Conservation (phyloP, 352 stramenopile species). For the Globisporangium heterothallicum region DNA sequence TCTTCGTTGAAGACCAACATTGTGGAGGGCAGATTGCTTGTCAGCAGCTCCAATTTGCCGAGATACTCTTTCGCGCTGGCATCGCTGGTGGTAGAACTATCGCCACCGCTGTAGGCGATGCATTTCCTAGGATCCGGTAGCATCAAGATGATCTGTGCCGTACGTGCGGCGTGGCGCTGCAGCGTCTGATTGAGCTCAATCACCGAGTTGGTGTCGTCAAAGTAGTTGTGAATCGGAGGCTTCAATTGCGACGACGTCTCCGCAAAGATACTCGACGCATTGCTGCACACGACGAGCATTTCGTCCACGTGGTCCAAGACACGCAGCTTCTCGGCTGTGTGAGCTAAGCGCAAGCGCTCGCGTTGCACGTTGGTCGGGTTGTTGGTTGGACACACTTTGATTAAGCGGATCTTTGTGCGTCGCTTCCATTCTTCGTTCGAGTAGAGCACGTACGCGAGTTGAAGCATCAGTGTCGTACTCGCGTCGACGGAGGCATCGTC, state of each 20-base stretch:
- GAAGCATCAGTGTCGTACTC: slow-evolving; percentile 36
- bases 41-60: slow-evolving; percentile 30
- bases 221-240: slow-evolving; percentile 10
- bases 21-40: slow-evolving; percentile 38
- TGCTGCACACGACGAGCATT: slow-evolving; percentile 37
- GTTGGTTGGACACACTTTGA: slow-evolving; percentile 20
- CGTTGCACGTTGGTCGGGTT: slow-evolving; percentile 17
- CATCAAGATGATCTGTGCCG: slow-evolving; percentile 38
- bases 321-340: slow-evolving; percentile 22
- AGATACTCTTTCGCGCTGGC: slow-evolving; percentile 16
- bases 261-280: slow-evolving; percentile 27
- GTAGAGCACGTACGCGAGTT: slow-evolving; percentile 37
- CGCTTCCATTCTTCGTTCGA: slow-evolving; percentile 29
- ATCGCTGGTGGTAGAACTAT: not conserved
- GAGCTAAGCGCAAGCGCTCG: slow-evolving; percentile 21
- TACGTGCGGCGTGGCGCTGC: slow-evolving; percentile 34
- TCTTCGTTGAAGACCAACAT: slow-evolving; percentile 52
- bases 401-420: slow-evolving; percentile 22
- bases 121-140: slow-evolving; percentile 25
- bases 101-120: not conserved
- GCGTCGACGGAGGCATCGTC: slow-evolving; percentile 24
- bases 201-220: slow-evolving; percentile 17
- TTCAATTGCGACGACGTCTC: slow-evolving; percentile 15
- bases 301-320: slow-evolving; percentile 33
- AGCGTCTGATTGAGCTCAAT: slow-evolving; percentile 44